Percentiles rank a stretch among this genome's conserved stretches.
These are phyloP conservation scores for Aegilops speltoides DNA, from an alignment of 176 grass and related monocot genomes.

Conservation along the genomic window DNA sequence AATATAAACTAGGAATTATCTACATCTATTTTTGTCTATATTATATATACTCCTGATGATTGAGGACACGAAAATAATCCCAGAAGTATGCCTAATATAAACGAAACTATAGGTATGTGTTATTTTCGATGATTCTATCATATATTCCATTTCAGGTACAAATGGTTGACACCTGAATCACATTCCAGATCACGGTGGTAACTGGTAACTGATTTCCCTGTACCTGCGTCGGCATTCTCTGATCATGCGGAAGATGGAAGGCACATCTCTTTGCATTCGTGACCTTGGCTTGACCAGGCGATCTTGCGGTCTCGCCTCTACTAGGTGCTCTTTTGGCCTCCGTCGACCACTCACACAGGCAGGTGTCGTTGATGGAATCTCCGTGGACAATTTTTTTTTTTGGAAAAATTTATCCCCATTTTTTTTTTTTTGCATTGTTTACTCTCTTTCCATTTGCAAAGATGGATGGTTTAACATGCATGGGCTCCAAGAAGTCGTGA, in stretches of 20 bases:
- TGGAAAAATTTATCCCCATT: not conserved
- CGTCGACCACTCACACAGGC: not conserved
- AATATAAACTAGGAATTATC: not conserved
- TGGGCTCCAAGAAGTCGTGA: not conserved
- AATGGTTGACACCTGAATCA: not conserved
- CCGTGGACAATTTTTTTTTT: not conserved
- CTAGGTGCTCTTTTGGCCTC: not conserved
- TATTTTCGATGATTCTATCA: not conserved
- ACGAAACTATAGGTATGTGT: no score
- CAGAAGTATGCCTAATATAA: no score
- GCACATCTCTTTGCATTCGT: not conserved
- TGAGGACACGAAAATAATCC: no score
- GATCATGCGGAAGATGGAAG: not conserved
- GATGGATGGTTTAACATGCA: not conserved
- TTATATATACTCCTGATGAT: not conserved
- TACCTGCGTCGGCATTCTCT: not conserved
- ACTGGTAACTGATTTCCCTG: not conserved
- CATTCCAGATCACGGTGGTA: not conserved
- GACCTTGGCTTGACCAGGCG: not conserved
- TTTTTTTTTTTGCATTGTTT: not conserved
- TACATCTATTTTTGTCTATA: not conserved
- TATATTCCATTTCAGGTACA: not conserved
- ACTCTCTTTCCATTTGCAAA: not conserved
- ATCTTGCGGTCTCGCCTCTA: not conserved
- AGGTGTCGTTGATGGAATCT: not conserved